phyloP scores from a whole-genome alignment of 139 green algal species.

The Choricystis sp. region DNA sequence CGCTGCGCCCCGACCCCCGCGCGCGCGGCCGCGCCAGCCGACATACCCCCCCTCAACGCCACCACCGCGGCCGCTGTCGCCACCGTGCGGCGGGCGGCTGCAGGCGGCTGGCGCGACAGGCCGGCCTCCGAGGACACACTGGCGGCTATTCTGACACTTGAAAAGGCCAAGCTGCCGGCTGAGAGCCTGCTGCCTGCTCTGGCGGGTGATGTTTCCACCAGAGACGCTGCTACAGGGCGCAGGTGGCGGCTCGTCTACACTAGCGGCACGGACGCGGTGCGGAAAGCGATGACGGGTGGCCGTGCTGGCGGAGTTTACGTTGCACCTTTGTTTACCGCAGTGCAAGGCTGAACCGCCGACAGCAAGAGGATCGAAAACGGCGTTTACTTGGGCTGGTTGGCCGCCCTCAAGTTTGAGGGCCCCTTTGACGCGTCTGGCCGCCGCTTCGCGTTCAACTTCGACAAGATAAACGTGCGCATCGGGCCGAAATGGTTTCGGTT shows the following conservation, averaged over 20 bases:
- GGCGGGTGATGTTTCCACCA: no score
- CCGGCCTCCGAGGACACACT: not conserved
- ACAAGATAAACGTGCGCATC: conserved; percentile 4
- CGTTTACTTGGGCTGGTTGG: not conserved
- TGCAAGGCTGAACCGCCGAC: not conserved
- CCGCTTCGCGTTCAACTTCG: conserved; percentile 8
- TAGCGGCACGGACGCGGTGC: not conserved
- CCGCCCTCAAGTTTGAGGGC: not conserved
- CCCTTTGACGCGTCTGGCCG: not conserved
- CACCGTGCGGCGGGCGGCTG: not conserved
- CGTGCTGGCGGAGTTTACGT: not conserved
- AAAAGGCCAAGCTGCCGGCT: not conserved
- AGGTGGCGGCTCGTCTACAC: not conserved
- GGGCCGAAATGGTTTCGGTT: conserved; percentile 10
- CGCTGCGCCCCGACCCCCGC: no score
- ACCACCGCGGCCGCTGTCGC: not conserved
- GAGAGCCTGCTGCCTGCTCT: not conserved
- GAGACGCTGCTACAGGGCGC: no score
- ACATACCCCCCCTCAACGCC: no score
- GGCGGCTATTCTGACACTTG: not conserved
- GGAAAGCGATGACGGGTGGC: not conserved
- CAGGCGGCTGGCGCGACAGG: not conserved
- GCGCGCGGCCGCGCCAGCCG: no score
- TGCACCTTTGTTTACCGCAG: not conserved
- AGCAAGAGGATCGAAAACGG: not conserved